A percentile compares a stretch with the other conserved stretches of the same genome.
phyloP scores from a whole-genome alignment of 495 filamentous ascomycete genomes.

The Lichenothelia convexa region DNA sequence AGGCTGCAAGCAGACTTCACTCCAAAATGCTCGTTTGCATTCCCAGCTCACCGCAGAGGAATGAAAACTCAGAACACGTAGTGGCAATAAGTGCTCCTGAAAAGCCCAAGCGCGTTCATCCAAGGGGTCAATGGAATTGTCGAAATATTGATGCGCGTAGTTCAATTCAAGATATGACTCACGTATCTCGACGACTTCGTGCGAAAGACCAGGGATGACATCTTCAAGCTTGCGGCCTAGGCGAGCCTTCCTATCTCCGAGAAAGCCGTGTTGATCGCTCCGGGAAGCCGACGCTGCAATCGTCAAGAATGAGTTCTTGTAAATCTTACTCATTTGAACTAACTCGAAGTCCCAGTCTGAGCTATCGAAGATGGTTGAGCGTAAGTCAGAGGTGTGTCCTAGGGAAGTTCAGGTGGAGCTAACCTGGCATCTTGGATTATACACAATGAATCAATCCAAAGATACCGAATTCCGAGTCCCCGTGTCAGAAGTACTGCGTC shows the following conservation, averaged over 20 bases:
- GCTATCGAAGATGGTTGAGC: background rate
- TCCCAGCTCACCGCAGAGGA: background rate
- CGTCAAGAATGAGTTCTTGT: background rate
- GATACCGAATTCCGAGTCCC: background rate
- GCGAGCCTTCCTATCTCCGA: background rate
- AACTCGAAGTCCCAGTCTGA: background rate
- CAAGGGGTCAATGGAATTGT: background rate
- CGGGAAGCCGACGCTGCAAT: background rate
- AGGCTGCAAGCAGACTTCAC: background rate
- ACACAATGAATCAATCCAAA: no score
- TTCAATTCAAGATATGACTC: background rate
- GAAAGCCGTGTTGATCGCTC: background rate
- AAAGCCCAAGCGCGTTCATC: background rate
- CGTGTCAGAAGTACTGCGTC: background rate
- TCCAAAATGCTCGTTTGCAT: background rate
- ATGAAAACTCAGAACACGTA: background rate
- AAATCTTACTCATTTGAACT: background rate
- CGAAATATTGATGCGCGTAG: background rate
- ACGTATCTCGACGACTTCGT: background rate
- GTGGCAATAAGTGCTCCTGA: background rate
- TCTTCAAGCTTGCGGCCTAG: background rate
- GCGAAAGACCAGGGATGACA: background rate
- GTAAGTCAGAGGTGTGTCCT: background rate
- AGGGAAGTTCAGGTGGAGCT: background rate
- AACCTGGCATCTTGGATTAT: no score